Evolutionary conservation across 2,329 filamentous ascomycete genomes (phyloP).

Genomic region (Ophiostoma ips): DNA sequence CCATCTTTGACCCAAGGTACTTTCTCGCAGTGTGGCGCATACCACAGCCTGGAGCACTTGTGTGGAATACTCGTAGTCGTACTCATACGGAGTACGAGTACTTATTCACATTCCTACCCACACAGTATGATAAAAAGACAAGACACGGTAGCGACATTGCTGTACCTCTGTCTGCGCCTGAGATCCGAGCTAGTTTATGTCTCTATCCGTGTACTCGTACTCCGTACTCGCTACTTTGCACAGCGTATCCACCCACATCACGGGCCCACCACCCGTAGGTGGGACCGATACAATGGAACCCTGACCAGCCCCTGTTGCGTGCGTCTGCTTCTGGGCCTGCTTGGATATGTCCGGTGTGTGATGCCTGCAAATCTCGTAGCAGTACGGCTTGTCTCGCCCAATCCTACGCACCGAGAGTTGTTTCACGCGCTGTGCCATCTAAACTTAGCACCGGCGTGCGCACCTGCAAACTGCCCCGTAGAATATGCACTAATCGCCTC

Average conservation of each 20-base stretch:
- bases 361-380: background rate
- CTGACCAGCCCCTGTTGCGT: conserved; percentile 8
- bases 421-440: conserved; percentile 10
- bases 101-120: background rate
- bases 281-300: background rate
- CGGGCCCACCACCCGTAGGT: conserved; percentile 3
- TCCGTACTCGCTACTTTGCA: too few species aligned
- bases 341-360: background rate
- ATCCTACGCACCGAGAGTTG: conserved; percentile 1
- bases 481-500: conserved; percentile 4
- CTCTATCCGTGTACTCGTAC: background rate
- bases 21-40: background rate
- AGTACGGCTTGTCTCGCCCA: background rate
- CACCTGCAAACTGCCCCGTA: conserved; percentile 3
- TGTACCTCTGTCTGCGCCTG: background rate
- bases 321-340: conserved; percentile 3
- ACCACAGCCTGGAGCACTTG: background rate
- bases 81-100: too few species aligned
- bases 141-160: background rate
- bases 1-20: background rate
- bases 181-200: background rate
- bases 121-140: background rate
- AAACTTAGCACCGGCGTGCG: conserved; percentile 1
- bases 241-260: background rate
- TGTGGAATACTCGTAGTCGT: too few species aligned